These are phyloP conservation scores for Puccinia hordei DNA, from an alignment of 1,284 basidiomycete genomes.

Conservation along the genomic window DNA sequence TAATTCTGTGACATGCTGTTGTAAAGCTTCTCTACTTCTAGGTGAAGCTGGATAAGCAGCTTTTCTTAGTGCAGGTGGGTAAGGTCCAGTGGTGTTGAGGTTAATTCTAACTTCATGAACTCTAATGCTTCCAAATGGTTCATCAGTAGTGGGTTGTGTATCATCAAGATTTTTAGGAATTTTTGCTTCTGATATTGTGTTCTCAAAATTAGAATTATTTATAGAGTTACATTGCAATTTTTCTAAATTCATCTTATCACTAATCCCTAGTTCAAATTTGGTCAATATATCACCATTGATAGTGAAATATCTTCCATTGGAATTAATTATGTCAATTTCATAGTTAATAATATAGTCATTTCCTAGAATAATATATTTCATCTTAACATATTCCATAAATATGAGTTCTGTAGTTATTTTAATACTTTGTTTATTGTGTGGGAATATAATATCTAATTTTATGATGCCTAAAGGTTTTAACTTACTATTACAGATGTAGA, in stretches of 20 bases:
- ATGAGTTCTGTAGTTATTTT: background rate
- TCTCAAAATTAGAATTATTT: background rate
- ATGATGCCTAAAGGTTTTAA: background rate
- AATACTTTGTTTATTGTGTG: background rate
- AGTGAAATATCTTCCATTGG: background rate
- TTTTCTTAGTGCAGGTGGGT: too few species aligned
- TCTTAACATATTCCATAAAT: background rate
- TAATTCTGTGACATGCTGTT: too few species aligned
- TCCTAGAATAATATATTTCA: background rate
- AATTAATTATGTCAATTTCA: background rate
- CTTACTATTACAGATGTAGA: conserved; percentile 17
- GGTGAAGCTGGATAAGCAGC: too few species aligned
- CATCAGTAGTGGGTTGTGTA: too few species aligned
- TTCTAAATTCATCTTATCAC: background rate
- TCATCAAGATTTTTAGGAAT: too few species aligned
- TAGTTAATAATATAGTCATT: conserved; percentile 10
- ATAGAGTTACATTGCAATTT: background rate
- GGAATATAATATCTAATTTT: conserved; percentile 1
- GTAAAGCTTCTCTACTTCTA: too few species aligned
- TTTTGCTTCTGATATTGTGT: background rate
- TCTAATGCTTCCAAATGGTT: too few species aligned
- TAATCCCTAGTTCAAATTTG: conserved; percentile 5
- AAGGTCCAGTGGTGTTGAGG: too few species aligned
- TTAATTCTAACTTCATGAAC: too few species aligned
- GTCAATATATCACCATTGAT: background rate